These are phyloP conservation scores for Beauveria sp. DNA, from an alignment of 2,329 filamentous ascomycete genomes.

Conservation along the genomic window DNA sequence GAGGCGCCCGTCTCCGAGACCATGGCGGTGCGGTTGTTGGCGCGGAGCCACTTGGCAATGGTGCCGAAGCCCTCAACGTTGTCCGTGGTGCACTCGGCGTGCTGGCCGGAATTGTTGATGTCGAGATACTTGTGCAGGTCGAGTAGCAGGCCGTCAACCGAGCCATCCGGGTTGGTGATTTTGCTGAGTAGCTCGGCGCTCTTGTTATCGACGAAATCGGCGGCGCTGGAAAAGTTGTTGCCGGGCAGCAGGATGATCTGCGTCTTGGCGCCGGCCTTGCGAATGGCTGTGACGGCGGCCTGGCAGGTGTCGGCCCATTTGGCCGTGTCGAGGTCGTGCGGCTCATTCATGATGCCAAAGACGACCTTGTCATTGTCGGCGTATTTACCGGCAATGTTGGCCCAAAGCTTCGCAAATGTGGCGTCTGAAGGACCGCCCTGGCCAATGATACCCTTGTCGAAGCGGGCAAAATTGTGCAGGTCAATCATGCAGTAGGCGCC, in stretches of 20 bases:
- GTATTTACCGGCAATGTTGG: slow-evolving; percentile 51
- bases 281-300: slow-evolving; percentile 56
- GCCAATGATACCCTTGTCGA: slow-evolving; percentile 55
- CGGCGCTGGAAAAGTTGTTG: slow-evolving; percentile 48
- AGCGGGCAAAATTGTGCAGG: slow-evolving; percentile 52
- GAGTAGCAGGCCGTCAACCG: slow-evolving; percentile 47
- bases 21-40: slow-evolving; percentile 40
- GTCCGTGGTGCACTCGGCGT: slow-evolving; percentile 44
- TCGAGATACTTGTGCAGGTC: slow-evolving; percentile 58
- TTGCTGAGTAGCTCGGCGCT: slow-evolving; percentile 42
- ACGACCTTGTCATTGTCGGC: slow-evolving; percentile 43
- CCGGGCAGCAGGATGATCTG: slow-evolving; percentile 60
- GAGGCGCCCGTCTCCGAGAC: slow-evolving; percentile 47
- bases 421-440: slow-evolving; percentile 56
- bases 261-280: slow-evolving; percentile 51
- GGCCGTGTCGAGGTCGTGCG: slow-evolving; percentile 50
- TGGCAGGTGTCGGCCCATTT: slow-evolving; percentile 56
- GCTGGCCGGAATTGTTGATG: slow-evolving; percentile 46
- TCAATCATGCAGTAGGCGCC: slow-evolving; percentile 55
- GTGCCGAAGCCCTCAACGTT: slow-evolving; percentile 41
- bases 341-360: slow-evolving; percentile 65
- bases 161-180: slow-evolving; percentile 52
- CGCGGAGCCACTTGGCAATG: slow-evolving; percentile 35
- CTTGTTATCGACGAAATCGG: slow-evolving; percentile 39
- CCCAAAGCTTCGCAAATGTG: slow-evolving; percentile 52